phyloP scores from a whole-genome alignment of 176 grass and related monocot genomes.

The Phyllostachys edulis region DNA sequence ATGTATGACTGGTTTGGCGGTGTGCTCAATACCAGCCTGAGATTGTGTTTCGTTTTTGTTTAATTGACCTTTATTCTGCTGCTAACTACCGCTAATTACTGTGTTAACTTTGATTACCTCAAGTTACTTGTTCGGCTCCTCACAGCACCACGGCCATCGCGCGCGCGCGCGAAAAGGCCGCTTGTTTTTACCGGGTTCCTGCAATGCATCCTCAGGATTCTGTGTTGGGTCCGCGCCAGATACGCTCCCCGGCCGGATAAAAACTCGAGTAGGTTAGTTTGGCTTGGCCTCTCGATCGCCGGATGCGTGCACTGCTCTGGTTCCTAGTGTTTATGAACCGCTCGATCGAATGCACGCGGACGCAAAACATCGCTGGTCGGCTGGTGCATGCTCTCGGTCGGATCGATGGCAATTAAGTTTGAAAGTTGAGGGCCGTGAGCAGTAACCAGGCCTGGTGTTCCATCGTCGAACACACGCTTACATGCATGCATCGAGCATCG shows the following conservation, averaged over 20 bases:
- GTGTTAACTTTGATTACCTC: too few relatives aligned
- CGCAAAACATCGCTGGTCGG: neutral
- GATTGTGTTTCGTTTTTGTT: too few relatives aligned
- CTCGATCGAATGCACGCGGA: neutral
- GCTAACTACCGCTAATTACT: too few relatives aligned
- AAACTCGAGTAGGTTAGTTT: neutral
- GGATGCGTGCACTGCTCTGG: neutral
- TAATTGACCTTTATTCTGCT: too few relatives aligned
- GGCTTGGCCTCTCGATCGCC: neutral
- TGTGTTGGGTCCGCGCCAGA: neutral
- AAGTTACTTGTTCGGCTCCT: too few relatives aligned
- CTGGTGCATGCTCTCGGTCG: neutral
- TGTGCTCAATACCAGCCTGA: too few relatives aligned
- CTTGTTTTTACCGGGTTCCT: neutral
- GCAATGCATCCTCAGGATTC: neutral
- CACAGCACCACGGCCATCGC: neutral
- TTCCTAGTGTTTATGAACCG: neutral
- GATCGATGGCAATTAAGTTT: neutral
- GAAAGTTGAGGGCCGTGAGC: neutral
- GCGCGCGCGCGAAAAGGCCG: neutral
- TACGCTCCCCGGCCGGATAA: slow-evolving; percentile 4
- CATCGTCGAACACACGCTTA: neutral
- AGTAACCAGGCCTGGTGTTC: neutral
- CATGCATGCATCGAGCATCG: neutral
- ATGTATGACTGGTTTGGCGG: too few relatives aligned